Evolutionary conservation across 2,329 filamentous ascomycete species (phyloP).

Genomic region (Lecanicillium sp.): DNA sequence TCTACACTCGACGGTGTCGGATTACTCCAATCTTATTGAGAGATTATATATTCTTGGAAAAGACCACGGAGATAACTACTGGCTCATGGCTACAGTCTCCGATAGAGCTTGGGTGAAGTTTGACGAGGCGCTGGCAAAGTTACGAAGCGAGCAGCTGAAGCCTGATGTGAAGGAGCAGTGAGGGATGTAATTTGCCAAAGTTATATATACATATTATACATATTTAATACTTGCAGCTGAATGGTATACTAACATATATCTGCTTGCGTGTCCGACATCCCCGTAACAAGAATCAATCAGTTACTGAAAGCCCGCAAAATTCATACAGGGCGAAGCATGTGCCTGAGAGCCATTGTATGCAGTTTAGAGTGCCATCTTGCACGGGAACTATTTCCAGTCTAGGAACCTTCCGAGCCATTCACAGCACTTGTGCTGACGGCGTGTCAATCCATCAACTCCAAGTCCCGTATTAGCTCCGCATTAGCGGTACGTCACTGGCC

Average conservation of each 20-base stretch:
- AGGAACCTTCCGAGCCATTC: background rate
- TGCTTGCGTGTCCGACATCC: too few species aligned
- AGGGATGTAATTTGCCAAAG: too few species aligned
- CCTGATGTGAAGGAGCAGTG: too few species aligned
- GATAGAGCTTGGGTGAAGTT: conserved; percentile 3
- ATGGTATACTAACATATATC: too few species aligned
- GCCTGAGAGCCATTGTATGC: too few species aligned
- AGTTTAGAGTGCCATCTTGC: too few species aligned
- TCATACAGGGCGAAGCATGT: too few species aligned
- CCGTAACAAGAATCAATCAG: too few species aligned
- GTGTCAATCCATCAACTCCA: background rate
- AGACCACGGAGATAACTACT: conserved; percentile 2
- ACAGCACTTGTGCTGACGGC: background rate
- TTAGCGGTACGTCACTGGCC: background rate
- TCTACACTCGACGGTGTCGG: background rate
- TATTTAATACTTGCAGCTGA: too few species aligned
- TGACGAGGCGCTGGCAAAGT: background rate
- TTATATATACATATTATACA: too few species aligned
- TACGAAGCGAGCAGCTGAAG: background rate
- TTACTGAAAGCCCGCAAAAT: too few species aligned
- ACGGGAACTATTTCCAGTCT: background rate
- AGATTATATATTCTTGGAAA: conserved; percentile 5
- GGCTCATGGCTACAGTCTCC: conserved; percentile 7
- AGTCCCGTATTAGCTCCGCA: background rate
- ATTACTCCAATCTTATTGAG: background rate